Evolutionary conservation across 176 grass and related monocot genomes (phyloP), one percentile per base, ranked within the genome.

Genomic region (Chrysopogon serrulatus): DNA sequence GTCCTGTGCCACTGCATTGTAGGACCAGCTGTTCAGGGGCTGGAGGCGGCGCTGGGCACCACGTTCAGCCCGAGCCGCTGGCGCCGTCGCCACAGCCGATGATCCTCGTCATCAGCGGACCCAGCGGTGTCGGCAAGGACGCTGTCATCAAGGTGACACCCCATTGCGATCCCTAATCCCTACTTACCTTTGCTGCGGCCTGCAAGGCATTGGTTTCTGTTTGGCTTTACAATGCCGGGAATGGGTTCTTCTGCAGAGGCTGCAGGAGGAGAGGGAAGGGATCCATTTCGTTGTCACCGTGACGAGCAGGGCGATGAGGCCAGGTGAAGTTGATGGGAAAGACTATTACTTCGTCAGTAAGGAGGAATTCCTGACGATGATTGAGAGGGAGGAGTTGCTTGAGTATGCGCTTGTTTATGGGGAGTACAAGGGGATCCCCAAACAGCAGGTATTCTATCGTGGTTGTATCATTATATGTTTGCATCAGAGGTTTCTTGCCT

Each of bases 361-460:
- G 84, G 93, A 98, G 44, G 87, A 95, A 1, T 98, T 98, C 80
- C 89, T 98, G 32, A 74, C 71, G 1, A 95, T 98, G 96, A 92
- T 95, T 73, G 90, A 98, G 75, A 93, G 87, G 79, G 79, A 95
- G 27, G 96, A 95, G 36, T 85, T 98, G 51, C 82, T 98, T 14
- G 93, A 98, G 70, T 95, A 98, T 23, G 91, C 93, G 7, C 93
- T 98, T 83, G 96, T 98, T 74, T 98, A 95, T 74, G 96, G 96
- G 53, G 91, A 98, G 47, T 98, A 95, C 31, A 98, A 98, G 73
- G 96, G 96, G 43, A 90, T 98, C 44, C 96, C 96, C 23, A 98
- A 93, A 70, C 96, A 98, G 68, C 95, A 98, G 93, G 96, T 98
- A 88, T 62, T 51, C 71, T 74, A 23, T 31, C 35, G 4, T 19